phyloP scores from a whole-genome alignment of 495 filamentous ascomycete genomes.

The Penicillium salamii region DNA sequence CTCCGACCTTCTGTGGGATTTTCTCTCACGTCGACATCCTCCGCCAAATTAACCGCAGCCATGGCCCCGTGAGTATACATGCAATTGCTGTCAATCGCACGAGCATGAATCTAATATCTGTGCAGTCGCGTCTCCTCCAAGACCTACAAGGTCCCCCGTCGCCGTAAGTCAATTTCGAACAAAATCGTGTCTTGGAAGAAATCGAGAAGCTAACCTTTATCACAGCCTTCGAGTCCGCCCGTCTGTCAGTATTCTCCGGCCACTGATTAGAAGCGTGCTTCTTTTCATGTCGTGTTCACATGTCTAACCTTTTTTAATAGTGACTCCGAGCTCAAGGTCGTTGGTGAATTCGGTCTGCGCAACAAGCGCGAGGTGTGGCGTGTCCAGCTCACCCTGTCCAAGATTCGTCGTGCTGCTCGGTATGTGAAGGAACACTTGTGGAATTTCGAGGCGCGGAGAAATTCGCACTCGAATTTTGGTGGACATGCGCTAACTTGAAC shows the following conservation, averaged over 20 bases:
- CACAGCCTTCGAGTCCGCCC: conserved; percentile 92
- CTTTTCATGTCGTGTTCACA: conserved; percentile 79
- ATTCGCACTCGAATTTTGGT: not conserved
- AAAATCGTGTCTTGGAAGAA: conserved; percentile 13
- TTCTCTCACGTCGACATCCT: conserved; percentile 8
- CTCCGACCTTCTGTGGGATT: too few relatives aligned
- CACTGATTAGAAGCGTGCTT: conserved; percentile 98
- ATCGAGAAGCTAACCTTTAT: conserved; percentile 32
- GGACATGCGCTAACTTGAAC: conserved; percentile 12
- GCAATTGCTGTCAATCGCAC: conserved; percentile 12
- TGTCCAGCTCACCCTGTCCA: conserved; percentile 97
- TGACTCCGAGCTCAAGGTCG: conserved; percentile 98
- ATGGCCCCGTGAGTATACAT: conserved; percentile 54
- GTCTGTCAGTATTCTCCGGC: conserved; percentile 94
- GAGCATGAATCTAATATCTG: conserved; percentile 32
- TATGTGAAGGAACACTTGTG: conserved; percentile 46
- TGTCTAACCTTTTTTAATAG: conserved; percentile 56
- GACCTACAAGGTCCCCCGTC: conserved; percentile 94
- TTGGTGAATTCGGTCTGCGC: conserved; percentile 97
- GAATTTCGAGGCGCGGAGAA: not conserved
- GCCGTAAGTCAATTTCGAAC: conserved; percentile 45
- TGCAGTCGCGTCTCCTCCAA: conserved; percentile 78
- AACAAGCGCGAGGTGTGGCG: conserved; percentile 99
- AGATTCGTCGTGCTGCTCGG: conserved; percentile 99
- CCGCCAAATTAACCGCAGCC: conserved; percentile 27